Evolutionary conservation across 306 rosid species (phyloP).

Genomic region (Lagenaria siceraria): DNA sequence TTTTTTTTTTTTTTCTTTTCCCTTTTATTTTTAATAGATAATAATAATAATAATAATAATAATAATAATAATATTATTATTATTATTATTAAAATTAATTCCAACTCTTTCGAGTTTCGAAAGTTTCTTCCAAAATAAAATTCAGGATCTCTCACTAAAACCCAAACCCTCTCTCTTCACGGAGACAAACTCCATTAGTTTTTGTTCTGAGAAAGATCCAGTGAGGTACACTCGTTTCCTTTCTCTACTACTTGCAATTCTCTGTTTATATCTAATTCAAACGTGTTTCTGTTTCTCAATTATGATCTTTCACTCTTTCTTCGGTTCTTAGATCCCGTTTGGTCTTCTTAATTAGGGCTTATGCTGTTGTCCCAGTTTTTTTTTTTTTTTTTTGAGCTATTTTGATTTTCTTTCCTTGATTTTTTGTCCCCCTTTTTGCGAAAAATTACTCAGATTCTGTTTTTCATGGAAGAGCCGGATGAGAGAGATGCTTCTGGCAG

Average conservation of each 20-base stretch:
- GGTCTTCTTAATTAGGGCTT: constrained; percentile 27
- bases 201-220: constrained; percentile 31
- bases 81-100: not conserved
- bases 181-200: constrained; percentile 15
- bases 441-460: constrained; percentile 27
- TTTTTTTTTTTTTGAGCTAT: not conserved
- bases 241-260: constrained; percentile 1
- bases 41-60: too few relatives aligned
- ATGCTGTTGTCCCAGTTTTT: constrained; percentile 1
- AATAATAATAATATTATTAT: too few relatives aligned
- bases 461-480: constrained; percentile 59
- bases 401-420: not conserved
- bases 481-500: constrained; percentile 25
- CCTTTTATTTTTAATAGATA: too few relatives aligned
- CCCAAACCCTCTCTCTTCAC: constrained; percentile 22
- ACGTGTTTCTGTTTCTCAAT: not conserved
- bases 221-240: constrained; percentile 28
- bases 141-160: constrained; percentile 21
- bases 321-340: constrained; percentile 1
- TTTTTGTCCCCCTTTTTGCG: not conserved
- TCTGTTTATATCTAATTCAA: constrained; percentile 6
- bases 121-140: not conserved
- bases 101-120: not conserved
- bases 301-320: not conserved
- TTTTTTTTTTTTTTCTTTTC: too few relatives aligned